phyloP scores from a whole-genome alignment of 164 flowering plant species.

The Cinnamomum micranthum region DNA sequence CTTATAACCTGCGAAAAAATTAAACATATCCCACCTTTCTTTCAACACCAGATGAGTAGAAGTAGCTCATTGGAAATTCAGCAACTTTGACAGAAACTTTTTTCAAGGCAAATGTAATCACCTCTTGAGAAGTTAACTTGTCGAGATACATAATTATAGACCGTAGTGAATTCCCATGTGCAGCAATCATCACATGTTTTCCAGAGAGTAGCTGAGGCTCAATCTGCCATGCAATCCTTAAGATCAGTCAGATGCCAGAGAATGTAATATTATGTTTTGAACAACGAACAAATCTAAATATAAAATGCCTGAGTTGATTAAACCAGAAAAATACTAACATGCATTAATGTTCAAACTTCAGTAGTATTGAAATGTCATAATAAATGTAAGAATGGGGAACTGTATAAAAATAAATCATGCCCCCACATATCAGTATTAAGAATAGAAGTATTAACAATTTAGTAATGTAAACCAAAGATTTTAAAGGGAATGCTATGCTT shows the following conservation, averaged over 20 bases:
- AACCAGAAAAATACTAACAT: neutral
- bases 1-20: slow-evolving; percentile 62
- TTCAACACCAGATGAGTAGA: neutral
- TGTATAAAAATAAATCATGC: neutral
- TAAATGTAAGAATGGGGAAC: neutral
- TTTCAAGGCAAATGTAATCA: slow-evolving; percentile 11
- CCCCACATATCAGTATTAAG: neutral
- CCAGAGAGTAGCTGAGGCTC: slow-evolving; percentile 76
- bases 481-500: slow-evolving; percentile 11
- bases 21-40: slow-evolving; percentile 3
- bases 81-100: neutral
- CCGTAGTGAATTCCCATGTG: slow-evolving; percentile 96
- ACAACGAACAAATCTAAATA: neutral
- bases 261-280: neutral
- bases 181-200: slow-evolving; percentile 94
- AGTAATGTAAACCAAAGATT: neutral
- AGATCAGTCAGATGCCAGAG: slow-evolving; percentile 15
- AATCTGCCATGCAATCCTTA: slow-evolving; percentile 48
- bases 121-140: slow-evolving; percentile 95
- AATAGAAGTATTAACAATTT: neutral
- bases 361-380: neutral
- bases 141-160: slow-evolving; percentile 99
- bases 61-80: neutral
- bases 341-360: neutral
- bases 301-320: neutral